phyloP scores from a whole-genome alignment of 2,329 filamentous ascomycete species.

The Verticillium dahliae region DNA sequence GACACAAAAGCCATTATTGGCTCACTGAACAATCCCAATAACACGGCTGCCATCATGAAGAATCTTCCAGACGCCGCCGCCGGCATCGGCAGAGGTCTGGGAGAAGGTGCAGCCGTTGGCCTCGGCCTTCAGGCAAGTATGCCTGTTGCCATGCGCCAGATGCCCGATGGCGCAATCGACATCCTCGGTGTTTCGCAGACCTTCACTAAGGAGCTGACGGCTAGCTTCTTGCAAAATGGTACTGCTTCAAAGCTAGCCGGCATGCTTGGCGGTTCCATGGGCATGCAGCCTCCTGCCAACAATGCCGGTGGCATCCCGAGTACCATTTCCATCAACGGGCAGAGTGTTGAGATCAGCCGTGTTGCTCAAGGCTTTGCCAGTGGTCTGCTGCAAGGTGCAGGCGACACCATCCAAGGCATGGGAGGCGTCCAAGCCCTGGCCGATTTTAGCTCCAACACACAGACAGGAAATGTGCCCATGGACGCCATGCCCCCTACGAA shows the following conservation, averaged over 20 bases:
- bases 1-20: constrained; percentile 8
- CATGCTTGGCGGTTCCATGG: constrained; percentile 2
- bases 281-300: not conserved
- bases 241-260: constrained; percentile 18
- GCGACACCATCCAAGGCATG: constrained; percentile 22
- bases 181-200: constrained; percentile 16
- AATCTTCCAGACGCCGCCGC: constrained; percentile 16
- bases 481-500: constrained; percentile 14
- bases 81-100: constrained; percentile 20
- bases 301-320: constrained; percentile 8
- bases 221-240: constrained; percentile 24
- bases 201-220: constrained; percentile 20
- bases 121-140: constrained; percentile 19
- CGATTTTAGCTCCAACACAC: constrained; percentile 17
- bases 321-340: constrained; percentile 9
- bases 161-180: constrained; percentile 13
- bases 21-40: constrained; percentile 8
- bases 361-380: constrained; percentile 26
- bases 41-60: constrained; percentile 8
- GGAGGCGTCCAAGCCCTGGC: constrained; percentile 24
- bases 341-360: constrained; percentile 15
- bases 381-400: constrained; percentile 25
- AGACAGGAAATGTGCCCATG: not conserved
- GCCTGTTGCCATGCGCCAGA: constrained; percentile 9
- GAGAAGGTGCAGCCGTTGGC: constrained; percentile 17